Base-by-base conservation (phyloP, 75 land plant species). In the Pinus taeda region DNA sequence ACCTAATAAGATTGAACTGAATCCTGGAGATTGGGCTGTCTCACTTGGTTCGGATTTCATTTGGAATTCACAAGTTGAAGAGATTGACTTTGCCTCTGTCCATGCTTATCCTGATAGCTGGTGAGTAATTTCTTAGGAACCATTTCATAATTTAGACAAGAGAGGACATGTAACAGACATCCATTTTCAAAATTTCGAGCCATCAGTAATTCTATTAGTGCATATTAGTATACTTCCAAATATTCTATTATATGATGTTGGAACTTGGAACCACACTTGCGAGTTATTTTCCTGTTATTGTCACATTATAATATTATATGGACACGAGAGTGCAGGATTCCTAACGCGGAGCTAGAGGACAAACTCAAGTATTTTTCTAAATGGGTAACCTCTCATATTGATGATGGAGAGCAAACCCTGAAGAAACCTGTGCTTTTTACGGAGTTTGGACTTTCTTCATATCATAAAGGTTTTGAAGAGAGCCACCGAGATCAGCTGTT, bases 41-140 rank as follows among this genome's bases (percentile, higher is more conserved):
- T 61, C 71, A 17, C 82, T 92, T 60, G 91, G 97, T 57, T 84
- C 92, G 36, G 94, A 94, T 77, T 94, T 94, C 77, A 80, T 90
- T 26, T 82, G 76, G 22, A 90, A 92, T 78, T 86, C 91, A 64
- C 74, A 75, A 65, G 75, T 76, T 57, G 71, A 84, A 13, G 58
- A 66, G 59, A 88, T 94, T 33, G 97, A 94, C 42, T 94, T 94
- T 82, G 90, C 94, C 30, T 86, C 93, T 49, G 92, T 83, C 64
- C 97, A 94, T 82, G 88, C 83, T 33, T 94, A 94, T 76, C 92
- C 94, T 6, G 94, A 94, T 79, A 77, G 78, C 78, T 94, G 97
- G 96, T 93, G 61, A 79, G 80, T 69, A 58, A 24, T 55, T 33
- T n/a, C 72, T 58, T 22, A 14, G 21, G 36, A 67, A 49, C 20